A percentile compares a stretch with the other conserved stretches of the same genome.
Evolutionary conservation across 2,329 filamentous ascomycete species (phyloP).

Genomic region (Cladosporium velox): DNA sequence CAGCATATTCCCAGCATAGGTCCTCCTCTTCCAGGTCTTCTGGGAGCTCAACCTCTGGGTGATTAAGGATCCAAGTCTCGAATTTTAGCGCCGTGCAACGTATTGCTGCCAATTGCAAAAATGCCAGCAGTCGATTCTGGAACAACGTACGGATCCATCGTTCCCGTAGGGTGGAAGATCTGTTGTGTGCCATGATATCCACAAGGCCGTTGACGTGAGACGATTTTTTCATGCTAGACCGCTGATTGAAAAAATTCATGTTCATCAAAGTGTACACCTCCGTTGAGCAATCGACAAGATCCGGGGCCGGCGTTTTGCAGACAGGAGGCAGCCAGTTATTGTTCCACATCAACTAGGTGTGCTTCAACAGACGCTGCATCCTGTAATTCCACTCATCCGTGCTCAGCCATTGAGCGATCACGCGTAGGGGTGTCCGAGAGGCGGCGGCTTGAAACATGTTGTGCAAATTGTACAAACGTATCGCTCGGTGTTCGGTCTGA

Average conservation of each 20-base stretch:
- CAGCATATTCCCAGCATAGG: neutral
- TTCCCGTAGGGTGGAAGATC: neutral
- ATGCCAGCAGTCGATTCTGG: neutral
- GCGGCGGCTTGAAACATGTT: neutral
- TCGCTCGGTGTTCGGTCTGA: neutral
- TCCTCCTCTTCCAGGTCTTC: neutral
- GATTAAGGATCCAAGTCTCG: neutral
- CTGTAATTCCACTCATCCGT: neutral
- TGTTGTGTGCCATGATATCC: neutral
- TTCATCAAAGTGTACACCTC: conserved; percentile 6
- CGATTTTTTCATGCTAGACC: neutral
- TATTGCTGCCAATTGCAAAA: neutral
- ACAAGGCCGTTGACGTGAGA: neutral
- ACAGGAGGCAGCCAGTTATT: neutral
- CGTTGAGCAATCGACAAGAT: neutral
- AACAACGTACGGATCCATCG: neutral
- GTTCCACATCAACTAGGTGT: conserved; percentile 1
- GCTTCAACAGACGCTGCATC: neutral
- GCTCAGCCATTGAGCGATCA: neutral
- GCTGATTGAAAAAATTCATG: neutral
- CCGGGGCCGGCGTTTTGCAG: neutral
- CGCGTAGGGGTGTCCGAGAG: neutral
- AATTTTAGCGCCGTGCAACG: neutral
- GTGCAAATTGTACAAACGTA: neutral
- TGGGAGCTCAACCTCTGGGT: neutral